Evolutionary conservation across 2,329 filamentous ascomycete species (phyloP).

Genomic region (Neopestalotiopsis rosae): DNA sequence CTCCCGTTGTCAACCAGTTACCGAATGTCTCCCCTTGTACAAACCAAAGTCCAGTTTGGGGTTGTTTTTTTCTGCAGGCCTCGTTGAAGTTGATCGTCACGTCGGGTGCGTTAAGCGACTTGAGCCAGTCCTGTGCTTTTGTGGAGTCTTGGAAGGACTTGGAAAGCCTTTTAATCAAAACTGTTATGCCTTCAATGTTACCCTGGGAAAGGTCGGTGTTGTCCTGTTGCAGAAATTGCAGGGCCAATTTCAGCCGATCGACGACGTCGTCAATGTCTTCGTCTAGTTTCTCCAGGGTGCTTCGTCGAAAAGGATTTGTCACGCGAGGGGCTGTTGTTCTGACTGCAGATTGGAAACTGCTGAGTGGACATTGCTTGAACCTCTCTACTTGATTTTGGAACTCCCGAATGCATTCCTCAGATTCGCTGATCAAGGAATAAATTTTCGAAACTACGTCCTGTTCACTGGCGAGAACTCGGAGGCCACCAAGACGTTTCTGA

Average conservation of each 20-base stretch:
- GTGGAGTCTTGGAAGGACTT: slow-evolving; percentile 31
- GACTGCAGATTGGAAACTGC: slow-evolving; percentile 20
- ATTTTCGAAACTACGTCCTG: slow-evolving; percentile 13
- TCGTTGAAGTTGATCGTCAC: slow-evolving; percentile 39
- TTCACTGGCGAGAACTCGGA: slow-evolving; percentile 17
- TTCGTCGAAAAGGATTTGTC: slow-evolving; percentile 39
- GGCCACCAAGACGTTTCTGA: slow-evolving; percentile 10
- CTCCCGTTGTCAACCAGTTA: slow-evolving; percentile 31
- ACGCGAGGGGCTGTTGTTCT: slow-evolving; percentile 26
- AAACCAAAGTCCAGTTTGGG: slow-evolving; percentile 42
- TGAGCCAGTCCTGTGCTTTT: slow-evolving; percentile 34
- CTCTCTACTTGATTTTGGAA: slow-evolving; percentile 19
- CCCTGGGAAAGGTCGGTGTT: slow-evolving; percentile 29
- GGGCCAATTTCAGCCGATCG: slow-evolving; percentile 34
- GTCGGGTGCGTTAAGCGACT: slow-evolving; percentile 39
- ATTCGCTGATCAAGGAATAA: slow-evolving; percentile 5
- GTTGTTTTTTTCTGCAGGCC: slow-evolving; percentile 36
- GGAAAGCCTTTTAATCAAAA: slow-evolving; percentile 29
- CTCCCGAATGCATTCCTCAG: slow-evolving; percentile 19
- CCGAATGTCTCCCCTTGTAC: slow-evolving; percentile 25
- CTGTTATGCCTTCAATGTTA: slow-evolving; percentile 33
- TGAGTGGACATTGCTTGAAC: slow-evolving; percentile 25
- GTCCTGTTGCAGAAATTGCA: slow-evolving; percentile 38
- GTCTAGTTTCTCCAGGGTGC: slow-evolving; percentile 44
- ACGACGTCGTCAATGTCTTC: slow-evolving; percentile 41